phyloP scores from a whole-genome alignment of 1,284 basidiomycete genomes.

The Ustilago crameri region DNA sequence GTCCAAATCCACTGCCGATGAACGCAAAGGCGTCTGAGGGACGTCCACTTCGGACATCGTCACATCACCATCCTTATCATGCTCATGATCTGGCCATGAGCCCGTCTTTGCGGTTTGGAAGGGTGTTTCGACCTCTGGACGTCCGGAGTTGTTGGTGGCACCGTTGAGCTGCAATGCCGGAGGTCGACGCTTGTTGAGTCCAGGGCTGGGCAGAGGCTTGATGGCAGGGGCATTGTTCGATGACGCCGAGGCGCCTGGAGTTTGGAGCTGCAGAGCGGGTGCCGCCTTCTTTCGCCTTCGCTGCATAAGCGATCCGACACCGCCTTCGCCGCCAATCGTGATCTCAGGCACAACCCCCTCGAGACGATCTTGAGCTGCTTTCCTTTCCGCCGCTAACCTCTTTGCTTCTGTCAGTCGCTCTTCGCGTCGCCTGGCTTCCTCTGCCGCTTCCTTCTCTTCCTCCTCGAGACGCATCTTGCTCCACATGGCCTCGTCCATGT shows the following conservation, averaged over 20 bases:
- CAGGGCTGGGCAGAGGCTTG: slow-evolving; percentile 23
- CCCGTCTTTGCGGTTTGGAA: slow-evolving; percentile 40
- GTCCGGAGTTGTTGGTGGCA: background rate
- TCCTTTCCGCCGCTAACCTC: slow-evolving; percentile 36
- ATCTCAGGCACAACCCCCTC: slow-evolving; percentile 24
- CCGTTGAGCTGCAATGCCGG: slow-evolving; percentile 36
- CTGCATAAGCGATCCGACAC: slow-evolving; percentile 37
- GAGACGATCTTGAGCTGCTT: slow-evolving; percentile 41
- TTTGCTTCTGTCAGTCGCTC: slow-evolving; percentile 44
- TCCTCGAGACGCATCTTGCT: slow-evolving; percentile 60
- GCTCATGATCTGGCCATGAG: slow-evolving; percentile 10
- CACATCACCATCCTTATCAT: slow-evolving; percentile 31
- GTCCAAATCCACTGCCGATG: slow-evolving; percentile 25
- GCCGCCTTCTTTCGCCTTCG: slow-evolving; percentile 40
- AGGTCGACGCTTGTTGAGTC: slow-evolving; percentile 30
- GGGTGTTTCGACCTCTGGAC: slow-evolving; percentile 27
- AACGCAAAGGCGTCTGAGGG: slow-evolving; percentile 38
- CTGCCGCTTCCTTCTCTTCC: slow-evolving; percentile 56
- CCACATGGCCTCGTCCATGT: slow-evolving; percentile 64
- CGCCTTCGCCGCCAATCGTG: slow-evolving; percentile 9
- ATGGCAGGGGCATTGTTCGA: slow-evolving; percentile 1
- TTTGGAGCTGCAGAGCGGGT: slow-evolving; percentile 38
- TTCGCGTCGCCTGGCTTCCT: slow-evolving; percentile 43
- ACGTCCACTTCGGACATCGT: slow-evolving; percentile 36
- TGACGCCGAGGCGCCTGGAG: background rate